These are phyloP conservation scores for Hibiscus tridactylites DNA, from an alignment of 345 rosid species.

Conservation along the genomic window DNA sequence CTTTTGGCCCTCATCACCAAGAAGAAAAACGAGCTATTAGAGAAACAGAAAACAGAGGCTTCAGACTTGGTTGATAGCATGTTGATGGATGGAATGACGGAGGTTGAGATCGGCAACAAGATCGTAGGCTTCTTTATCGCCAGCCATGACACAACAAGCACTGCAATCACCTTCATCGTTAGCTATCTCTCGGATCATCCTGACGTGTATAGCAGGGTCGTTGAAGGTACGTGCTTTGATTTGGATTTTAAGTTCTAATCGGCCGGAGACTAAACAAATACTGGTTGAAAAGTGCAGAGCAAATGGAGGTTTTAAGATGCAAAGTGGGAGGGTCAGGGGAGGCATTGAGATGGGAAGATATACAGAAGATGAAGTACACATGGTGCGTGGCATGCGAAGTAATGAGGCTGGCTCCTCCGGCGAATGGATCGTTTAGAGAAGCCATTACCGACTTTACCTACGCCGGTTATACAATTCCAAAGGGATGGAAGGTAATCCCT, in stretches of 20 bases:
- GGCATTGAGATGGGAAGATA: slow-evolving; percentile 20
- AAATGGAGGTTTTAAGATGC: slow-evolving; percentile 15
- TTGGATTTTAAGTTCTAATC: neutral
- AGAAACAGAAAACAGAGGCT: neutral
- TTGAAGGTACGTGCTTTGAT: slow-evolving; percentile 5
- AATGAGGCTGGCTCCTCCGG: slow-evolving; percentile 22
- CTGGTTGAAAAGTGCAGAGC: neutral
- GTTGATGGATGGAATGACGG: slow-evolving; percentile 16
- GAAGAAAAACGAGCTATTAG: slow-evolving; percentile 19
- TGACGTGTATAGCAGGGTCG: slow-evolving; percentile 11
- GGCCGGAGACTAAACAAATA: neutral
- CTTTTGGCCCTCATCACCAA: slow-evolving; percentile 10
- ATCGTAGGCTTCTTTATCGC: slow-evolving; percentile 22
- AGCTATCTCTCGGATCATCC: slow-evolving; percentile 18
- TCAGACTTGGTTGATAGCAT: slow-evolving; percentile 14
- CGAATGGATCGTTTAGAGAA: slow-evolving; percentile 18
- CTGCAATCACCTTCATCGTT: slow-evolving; percentile 19
- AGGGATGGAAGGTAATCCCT: slow-evolving; percentile 23
- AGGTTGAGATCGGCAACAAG: slow-evolving; percentile 18
- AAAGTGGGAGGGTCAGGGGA: slow-evolving; percentile 9
- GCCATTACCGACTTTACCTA: slow-evolving; percentile 20
- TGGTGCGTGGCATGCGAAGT: slow-evolving; percentile 19
- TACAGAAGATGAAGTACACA: slow-evolving; percentile 24
- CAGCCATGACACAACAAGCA: slow-evolving; percentile 24
- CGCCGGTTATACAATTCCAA: slow-evolving; percentile 21